Conservation (phyloP, 2,329 filamentous ascomycete species). For the Trichoderma harzianum region DNA sequence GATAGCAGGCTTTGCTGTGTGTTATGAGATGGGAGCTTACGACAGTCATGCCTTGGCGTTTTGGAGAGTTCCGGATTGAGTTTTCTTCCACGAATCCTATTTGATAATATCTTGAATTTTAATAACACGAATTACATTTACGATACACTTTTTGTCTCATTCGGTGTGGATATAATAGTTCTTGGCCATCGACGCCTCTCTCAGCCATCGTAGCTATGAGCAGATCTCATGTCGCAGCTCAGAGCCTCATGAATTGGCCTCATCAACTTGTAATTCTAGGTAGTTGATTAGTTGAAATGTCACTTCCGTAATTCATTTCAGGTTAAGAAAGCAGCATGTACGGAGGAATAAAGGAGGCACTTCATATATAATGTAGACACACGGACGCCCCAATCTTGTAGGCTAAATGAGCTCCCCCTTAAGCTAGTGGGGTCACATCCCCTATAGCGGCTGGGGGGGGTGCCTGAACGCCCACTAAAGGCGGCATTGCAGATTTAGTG, state of each 20-base stretch:
- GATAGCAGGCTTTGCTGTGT: background rate
- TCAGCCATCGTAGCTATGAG: background rate
- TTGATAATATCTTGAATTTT: background rate
- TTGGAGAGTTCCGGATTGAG: background rate
- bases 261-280: background rate
- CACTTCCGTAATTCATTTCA: background rate
- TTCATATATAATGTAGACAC: background rate
- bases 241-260: background rate
- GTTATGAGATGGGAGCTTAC: background rate
- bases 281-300: background rate
- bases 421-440: background rate
- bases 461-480: background rate
- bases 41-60: background rate
- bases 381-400: background rate
- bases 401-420: slow-evolving; percentile 5
- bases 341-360: background rate
- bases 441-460: slow-evolving; percentile 4
- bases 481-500: slow-evolving; percentile 4
- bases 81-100: background rate
- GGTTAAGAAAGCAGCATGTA: background rate
- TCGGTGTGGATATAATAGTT: background rate
- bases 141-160: background rate
- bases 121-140: background rate
- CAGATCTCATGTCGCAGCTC: background rate
- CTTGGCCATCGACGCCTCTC: background rate